These are phyloP conservation scores for Pseudopyricularia javanii DNA, from an alignment of 2,329 filamentous ascomycete genomes.

Conservation along the genomic window DNA sequence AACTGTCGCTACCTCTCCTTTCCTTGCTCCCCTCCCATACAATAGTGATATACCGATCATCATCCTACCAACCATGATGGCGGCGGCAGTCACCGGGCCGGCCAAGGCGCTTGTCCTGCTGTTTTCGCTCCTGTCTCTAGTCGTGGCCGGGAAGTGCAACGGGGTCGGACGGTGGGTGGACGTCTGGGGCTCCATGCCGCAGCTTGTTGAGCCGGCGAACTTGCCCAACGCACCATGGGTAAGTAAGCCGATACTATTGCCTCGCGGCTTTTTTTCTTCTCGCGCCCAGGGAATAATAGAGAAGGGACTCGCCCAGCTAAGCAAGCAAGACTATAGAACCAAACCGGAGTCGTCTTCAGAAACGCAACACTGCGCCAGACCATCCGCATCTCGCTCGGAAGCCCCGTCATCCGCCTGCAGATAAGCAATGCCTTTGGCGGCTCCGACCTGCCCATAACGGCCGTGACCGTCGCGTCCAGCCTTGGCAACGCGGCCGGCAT, in stretches of 20 bases:
- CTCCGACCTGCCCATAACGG: constrained; percentile 43
- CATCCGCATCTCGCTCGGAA: constrained; percentile 38
- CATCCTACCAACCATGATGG: background rate
- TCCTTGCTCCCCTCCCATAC: too few relatives aligned
- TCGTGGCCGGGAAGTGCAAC: background rate
- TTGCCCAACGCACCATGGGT: constrained; percentile 44
- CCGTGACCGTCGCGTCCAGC: constrained; percentile 41
- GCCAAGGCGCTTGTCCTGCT: background rate
- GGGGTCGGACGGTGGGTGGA: constrained; percentile 33
- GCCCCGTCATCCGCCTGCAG: constrained; percentile 41
- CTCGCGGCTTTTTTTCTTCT: background rate
- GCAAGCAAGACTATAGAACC: constrained; percentile 35
- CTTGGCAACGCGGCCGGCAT: constrained; percentile 33
- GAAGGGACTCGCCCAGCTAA: background rate
- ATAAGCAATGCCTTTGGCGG: constrained; percentile 50
- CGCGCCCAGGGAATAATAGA: too few relatives aligned
- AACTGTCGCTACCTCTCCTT: too few relatives aligned
- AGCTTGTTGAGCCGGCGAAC: constrained; percentile 46
- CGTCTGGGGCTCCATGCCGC: constrained; percentile 51
- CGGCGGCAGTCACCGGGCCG: background rate
- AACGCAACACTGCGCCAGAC: constrained; percentile 53
- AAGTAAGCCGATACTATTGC: too few relatives aligned
- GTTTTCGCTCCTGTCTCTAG: constrained; percentile 1
- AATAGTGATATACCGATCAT: background rate
- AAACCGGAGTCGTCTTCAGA: constrained; percentile 35